These are phyloP conservation scores for Aureobasidium melanogenum DNA, from an alignment of 2,329 filamentous ascomycete species.

Conservation along the genomic window DNA sequence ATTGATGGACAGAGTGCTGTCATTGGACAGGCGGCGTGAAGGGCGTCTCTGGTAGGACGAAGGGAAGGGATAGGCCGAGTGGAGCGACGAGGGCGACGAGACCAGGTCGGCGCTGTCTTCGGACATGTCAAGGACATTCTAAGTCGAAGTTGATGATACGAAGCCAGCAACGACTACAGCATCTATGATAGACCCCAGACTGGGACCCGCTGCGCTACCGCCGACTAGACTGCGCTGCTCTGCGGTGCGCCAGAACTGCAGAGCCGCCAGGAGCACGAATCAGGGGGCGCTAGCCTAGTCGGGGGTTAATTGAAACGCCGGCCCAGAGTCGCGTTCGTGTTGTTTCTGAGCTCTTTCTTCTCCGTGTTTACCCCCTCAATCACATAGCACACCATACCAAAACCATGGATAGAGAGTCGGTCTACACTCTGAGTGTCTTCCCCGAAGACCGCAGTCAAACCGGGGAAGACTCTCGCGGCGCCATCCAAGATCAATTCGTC, in stretches of 20 bases:
- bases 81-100: slow-evolving; percentile 30
- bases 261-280: too few relatives aligned
- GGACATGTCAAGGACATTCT: slow-evolving; percentile 27
- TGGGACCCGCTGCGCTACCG: too few relatives aligned
- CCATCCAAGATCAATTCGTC: slow-evolving; percentile 71
- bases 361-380: neutral
- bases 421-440: slow-evolving; percentile 78
- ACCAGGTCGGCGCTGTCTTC: slow-evolving; percentile 37
- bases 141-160: neutral
- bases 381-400: slow-evolving; percentile 8
- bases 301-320: neutral
- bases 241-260: too few relatives aligned
- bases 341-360: neutral
- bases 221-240: too few relatives aligned
- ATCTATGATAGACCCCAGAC: neutral
- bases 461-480: slow-evolving; percentile 26
- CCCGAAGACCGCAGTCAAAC: slow-evolving; percentile 32
- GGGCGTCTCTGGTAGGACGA: slow-evolving; percentile 34
- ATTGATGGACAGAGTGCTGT: slow-evolving; percentile 59
- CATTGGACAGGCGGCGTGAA: slow-evolving; percentile 67
- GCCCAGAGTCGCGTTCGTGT: neutral
- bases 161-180: neutral
- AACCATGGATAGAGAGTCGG: slow-evolving; percentile 76
- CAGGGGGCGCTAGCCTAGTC: neutral
- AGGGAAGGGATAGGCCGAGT: slow-evolving; percentile 46